A percentile compares a stretch with the other conserved stretches of the same genome.
These are phyloP conservation scores for Kazachstania africana DNA, from an alignment of 805 yeast genomes.

Conservation along the genomic window DNA sequence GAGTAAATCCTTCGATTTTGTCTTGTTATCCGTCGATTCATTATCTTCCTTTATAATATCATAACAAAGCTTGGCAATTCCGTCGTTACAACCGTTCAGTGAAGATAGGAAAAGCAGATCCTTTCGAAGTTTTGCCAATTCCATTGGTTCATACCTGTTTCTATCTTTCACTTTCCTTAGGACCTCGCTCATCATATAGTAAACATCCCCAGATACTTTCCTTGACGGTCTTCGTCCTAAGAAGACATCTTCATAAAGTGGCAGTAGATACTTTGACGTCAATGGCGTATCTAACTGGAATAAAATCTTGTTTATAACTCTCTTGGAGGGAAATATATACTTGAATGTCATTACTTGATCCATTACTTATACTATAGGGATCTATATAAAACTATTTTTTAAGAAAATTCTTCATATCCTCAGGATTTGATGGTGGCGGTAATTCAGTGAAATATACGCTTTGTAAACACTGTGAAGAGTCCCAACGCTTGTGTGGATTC, in stretches of 20 bases:
- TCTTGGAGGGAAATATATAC: conserved; percentile 47
- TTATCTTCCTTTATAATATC: conserved; percentile 36
- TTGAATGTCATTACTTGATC: conserved; percentile 2
- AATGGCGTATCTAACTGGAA: conserved; percentile 57
- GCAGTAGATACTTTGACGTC: conserved; percentile 41
- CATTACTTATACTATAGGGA: neutral
- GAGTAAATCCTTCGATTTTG: conserved; percentile 52
- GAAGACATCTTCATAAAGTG: conserved; percentile 43
- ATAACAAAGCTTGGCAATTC: conserved; percentile 62
- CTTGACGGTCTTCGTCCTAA: conserved; percentile 7
- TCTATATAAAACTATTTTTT: neutral
- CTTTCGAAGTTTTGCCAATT: conserved; percentile 33
- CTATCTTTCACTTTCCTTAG: conserved; percentile 27
- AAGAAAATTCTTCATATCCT: conserved; percentile 6
- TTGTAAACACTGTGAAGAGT: conserved; percentile 49
- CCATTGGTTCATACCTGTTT: conserved; percentile 16
- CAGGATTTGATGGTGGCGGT: conserved; percentile 66
- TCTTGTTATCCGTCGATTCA: conserved; percentile 39
- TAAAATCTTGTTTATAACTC: conserved; percentile 43
- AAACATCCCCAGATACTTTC: conserved; percentile 8
- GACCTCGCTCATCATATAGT: conserved; percentile 44
- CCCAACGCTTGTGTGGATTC: conserved; percentile 68
- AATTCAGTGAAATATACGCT: conserved; percentile 59
- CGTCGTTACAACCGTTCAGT: conserved; percentile 71
- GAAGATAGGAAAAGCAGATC: conserved; percentile 75